Evolutionary conservation across 441 rosid genomes (phyloP), one percentile per base, ranked within the genome.

Genomic region (Mallotus repandus): DNA sequence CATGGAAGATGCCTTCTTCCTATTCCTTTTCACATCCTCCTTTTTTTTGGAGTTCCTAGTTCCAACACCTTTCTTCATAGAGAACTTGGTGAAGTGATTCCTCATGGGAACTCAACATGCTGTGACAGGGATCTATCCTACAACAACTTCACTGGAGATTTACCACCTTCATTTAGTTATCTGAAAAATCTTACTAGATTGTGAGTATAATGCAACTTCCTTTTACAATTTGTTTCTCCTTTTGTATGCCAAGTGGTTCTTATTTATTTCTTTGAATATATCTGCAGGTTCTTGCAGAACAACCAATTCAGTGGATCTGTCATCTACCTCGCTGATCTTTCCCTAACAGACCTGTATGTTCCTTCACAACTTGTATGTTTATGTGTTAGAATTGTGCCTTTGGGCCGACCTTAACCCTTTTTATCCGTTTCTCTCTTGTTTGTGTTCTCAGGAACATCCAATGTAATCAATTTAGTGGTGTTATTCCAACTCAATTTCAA

Each of bases 271-370:
- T 67, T 63, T 69, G 59, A 65, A 48, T 66, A 15, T 56, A 72
- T 76, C 63, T 72, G 72, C 89, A 96, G 98, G 86, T 89, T 83
- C 87, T 84, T 96, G 83, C 97, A 86, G 91, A 88, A 82, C 76
- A 96, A 96, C 86, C 80, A 77, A 65, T 90, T 96, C 72, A 89
- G 97, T 16, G 99, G 99, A 87, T 94, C 99, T 38, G 92, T 96
- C 80, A 70, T 85, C 70, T 89, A 86, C 82, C 90, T 96, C 68
- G 78, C 97, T 55, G 79, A 85, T 76, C 97, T 96, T 79, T 90
- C 94, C 72, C 86, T 93, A 75, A 78, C 74, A 69, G 85, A 93
- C 82, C 85, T 96, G 99, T 96, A 88, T 41, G 88, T 82, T 77
- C 74, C 73, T 57, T 72, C 72, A 29, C 49, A 61, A 59, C 38